Evolutionary conservation across 768 basidiomycete species (phyloP).

Genomic region (Dendrothele bispora): DNA sequence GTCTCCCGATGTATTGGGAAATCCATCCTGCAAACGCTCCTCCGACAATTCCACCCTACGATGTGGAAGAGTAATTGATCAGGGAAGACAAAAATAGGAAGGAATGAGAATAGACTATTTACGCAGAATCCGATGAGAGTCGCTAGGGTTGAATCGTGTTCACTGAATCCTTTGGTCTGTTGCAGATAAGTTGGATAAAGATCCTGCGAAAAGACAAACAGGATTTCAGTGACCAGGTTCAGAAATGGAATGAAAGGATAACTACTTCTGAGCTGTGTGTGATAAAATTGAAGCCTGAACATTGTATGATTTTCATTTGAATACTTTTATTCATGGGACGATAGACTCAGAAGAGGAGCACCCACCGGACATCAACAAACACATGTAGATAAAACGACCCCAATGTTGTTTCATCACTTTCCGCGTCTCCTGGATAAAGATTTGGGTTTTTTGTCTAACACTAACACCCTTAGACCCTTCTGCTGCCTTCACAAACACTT

Average conservation of each 20-base stretch:
- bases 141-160: constrained; percentile 52
- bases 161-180: constrained; percentile 49
- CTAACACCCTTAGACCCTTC: constrained; percentile 29
- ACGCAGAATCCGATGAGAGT: constrained; percentile 70
- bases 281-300: constrained; percentile 52
- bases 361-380: constrained; percentile 52
- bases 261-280: constrained; percentile 50
- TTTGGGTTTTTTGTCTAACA: constrained; percentile 38
- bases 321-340: not conserved
- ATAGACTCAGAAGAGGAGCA: not conserved
- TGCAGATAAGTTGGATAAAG: constrained; percentile 65
- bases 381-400: constrained; percentile 59
- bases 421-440: constrained; percentile 55
- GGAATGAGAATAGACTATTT: no score
- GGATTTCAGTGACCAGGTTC: constrained; percentile 23
- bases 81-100: no score
- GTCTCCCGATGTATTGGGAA: constrained; percentile 59
- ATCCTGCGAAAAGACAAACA: constrained; percentile 36
- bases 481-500: constrained; percentile 52
- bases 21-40: constrained; percentile 53
- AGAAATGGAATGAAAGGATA: constrained; percentile 19
- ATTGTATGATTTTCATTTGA: not conserved
- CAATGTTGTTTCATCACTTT: constrained; percentile 61
- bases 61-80: no score
- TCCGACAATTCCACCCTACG: constrained; percentile 35